These are phyloP conservation scores for Medicago arabica DNA, from an alignment of 306 rosid species.

Conservation along the genomic window DNA sequence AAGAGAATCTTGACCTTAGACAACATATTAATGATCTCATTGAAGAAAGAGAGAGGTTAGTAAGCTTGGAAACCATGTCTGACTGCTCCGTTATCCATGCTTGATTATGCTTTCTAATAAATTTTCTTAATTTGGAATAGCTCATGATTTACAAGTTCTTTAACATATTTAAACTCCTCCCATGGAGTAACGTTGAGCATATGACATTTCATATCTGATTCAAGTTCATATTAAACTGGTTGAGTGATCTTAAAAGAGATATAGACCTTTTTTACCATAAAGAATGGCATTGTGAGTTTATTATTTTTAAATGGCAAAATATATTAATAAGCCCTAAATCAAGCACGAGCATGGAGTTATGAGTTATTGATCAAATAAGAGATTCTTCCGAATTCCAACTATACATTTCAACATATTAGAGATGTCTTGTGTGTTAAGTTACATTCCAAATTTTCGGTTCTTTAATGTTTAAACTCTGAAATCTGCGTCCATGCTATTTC, in stretches of 20 bases:
- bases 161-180: conserved; percentile 10
- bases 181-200: neutral
- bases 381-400: too few relatives aligned
- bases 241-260: neutral
- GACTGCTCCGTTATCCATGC: conserved; percentile 23
- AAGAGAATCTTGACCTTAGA: conserved; percentile 62
- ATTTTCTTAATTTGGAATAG: conserved; percentile 36
- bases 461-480: too few relatives aligned
- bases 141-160: conserved; percentile 29
- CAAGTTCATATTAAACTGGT: conserved; percentile 4
- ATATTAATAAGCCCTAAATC: too few relatives aligned
- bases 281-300: neutral
- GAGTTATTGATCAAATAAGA: conserved; percentile 13
- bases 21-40: conserved; percentile 63
- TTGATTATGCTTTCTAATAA: conserved; percentile 13
- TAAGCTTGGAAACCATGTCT: conserved; percentile 25
- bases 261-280: neutral
- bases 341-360: neutral
- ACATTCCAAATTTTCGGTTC: neutral
- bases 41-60: conserved; percentile 86
- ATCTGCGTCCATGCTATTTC: neutral
- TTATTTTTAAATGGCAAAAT: too few relatives aligned
- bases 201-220: neutral
- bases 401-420: neutral
- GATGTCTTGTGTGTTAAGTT: neutral